Percentiles rank a stretch among this genome's conserved stretches.
phyloP scores from a whole-genome alignment of 2,329 filamentous ascomycete species.

The Lithohypha guttulata region DNA sequence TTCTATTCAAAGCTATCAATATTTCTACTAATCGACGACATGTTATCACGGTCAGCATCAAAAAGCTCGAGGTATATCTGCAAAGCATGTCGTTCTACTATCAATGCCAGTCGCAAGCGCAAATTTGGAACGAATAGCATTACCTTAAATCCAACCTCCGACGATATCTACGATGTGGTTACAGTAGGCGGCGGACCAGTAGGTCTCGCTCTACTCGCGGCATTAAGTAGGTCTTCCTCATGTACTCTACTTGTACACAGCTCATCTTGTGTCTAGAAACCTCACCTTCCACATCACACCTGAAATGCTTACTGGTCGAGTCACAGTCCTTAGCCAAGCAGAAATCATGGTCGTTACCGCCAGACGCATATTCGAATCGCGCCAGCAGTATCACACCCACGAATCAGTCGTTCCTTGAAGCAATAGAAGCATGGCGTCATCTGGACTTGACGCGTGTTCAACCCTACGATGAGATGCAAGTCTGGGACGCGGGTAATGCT shows the following conservation, averaged over 20 bases:
- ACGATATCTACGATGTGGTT: constrained; percentile 81
- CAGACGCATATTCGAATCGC: constrained; percentile 73
- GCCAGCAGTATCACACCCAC: constrained; percentile 89
- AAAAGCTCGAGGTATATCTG: constrained; percentile 5
- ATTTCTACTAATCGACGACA: too few relatives aligned
- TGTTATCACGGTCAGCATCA: too few relatives aligned
- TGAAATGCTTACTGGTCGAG: constrained; percentile 83
- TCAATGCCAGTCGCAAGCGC: neutral
- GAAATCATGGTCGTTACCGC: constrained; percentile 54
- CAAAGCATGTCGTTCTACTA: constrained; percentile 1
- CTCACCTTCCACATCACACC: constrained; percentile 60
- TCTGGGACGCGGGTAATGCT: constrained; percentile 89
- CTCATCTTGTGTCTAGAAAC: constrained; percentile 46
- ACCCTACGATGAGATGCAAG: constrained; percentile 90
- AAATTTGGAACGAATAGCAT: constrained; percentile 7
- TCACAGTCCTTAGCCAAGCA: constrained; percentile 69
- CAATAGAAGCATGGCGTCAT: constrained; percentile 76
- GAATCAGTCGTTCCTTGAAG: constrained; percentile 70
- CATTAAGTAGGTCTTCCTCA: constrained; percentile 50
- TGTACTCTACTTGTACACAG: neutral
- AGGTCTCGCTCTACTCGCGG: constrained; percentile 69
- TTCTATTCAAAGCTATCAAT: too few relatives aligned
- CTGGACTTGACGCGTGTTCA: constrained; percentile 65
- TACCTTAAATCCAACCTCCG: constrained; percentile 2
- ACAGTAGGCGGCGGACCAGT: constrained; percentile 84